Base-by-base conservation (phyloP, 805 yeast species). In the Yarrowia yakushimensis region DNA sequence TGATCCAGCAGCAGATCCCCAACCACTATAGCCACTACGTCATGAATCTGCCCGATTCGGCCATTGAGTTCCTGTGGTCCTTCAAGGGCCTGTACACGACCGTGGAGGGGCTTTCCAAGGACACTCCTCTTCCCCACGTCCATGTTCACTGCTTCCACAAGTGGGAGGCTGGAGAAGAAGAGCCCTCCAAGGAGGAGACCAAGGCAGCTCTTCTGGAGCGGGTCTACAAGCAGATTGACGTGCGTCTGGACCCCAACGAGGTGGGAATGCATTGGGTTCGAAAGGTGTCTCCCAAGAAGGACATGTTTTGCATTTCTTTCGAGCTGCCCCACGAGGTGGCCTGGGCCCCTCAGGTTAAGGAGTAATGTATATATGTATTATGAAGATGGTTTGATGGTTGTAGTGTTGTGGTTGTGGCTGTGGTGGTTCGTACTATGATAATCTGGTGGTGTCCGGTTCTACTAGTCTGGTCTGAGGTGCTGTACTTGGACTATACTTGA, bases 41-140 rank as follows among this genome's bases (percentile, higher is more conserved):
- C 11, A 94, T 94, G 99, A 94, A 94, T 71, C 79, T 94, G 63
- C 99, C 99, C 2, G 99, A 90, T 70, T 82, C 91, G 46, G 97
- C 99, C 0, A 77, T 94, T 22, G 85, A 86, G 18, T 94, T 94
- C 69, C 75, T 91, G 62, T 85, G 86, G 68, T 88, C 87, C 55
- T 93, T 83, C 69, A 78, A 84, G 33, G 97, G 97, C 0, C 77
- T 92, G 28, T 89, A 87, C n/a, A 25, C 42, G 11, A 28, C 63
- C 3, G 66, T 79, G 11, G 80, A 81, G 2, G 79, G 79, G 9
- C 83, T 84, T 70, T 78, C 78, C 64, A 74, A 90, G 63, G 61
- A 55, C 48, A 55, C 61, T 15, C 61, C 61, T 41, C 52, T 59
- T 3, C 98, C 98, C 1, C 76, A 77, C 64, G 81, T 94, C 36